These are phyloP conservation scores for Aspergillus proliferans DNA, from an alignment of 2,329 filamentous ascomycete species.

Conservation along the genomic window DNA sequence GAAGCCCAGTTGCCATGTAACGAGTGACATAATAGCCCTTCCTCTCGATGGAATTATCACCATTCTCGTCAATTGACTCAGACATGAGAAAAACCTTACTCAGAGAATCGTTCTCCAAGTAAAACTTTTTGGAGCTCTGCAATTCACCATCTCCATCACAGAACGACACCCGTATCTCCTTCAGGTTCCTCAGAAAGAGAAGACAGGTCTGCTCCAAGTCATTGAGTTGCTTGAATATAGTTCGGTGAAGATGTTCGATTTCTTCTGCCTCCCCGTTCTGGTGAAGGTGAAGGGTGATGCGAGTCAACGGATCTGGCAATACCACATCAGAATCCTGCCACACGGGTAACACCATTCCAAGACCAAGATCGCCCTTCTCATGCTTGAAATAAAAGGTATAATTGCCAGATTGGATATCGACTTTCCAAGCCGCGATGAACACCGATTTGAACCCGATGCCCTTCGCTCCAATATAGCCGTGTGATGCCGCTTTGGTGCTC, in stretches of 20 bases:
- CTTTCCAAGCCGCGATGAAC: constrained; percentile 28
- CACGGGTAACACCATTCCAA: constrained; percentile 49
- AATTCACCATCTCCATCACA: constrained; percentile 8
- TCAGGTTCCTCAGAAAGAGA: constrained; percentile 40
- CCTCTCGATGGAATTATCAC: not conserved
- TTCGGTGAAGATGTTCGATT: not conserved
- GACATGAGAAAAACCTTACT: not conserved
- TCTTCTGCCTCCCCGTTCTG: constrained; percentile 22
- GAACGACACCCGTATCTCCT: constrained; percentile 16
- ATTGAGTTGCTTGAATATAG: constrained; percentile 7
- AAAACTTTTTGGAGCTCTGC: constrained; percentile 1
- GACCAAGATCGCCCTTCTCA: constrained; percentile 34
- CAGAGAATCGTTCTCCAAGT: not conserved
- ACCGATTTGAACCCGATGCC: constrained; percentile 34
- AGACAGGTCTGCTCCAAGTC: constrained; percentile 36
- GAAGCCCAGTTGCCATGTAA: constrained; percentile 9
- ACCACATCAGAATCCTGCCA: constrained; percentile 9
- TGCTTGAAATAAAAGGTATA: constrained; percentile 34
- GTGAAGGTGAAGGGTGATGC: constrained; percentile 31
- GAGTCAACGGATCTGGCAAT: constrained; percentile 17
- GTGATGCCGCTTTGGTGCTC: constrained; percentile 28
- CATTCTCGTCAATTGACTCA: not conserved
- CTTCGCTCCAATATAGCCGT: constrained; percentile 26
- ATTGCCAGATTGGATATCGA: constrained; percentile 33
- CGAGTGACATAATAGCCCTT: constrained; percentile 27